A percentile compares a stretch with the other conserved stretches of the same genome.
Evolutionary conservation across 257 asterid genomes (phyloP).

Genomic region (Lithospermum erythrorhizon): DNA sequence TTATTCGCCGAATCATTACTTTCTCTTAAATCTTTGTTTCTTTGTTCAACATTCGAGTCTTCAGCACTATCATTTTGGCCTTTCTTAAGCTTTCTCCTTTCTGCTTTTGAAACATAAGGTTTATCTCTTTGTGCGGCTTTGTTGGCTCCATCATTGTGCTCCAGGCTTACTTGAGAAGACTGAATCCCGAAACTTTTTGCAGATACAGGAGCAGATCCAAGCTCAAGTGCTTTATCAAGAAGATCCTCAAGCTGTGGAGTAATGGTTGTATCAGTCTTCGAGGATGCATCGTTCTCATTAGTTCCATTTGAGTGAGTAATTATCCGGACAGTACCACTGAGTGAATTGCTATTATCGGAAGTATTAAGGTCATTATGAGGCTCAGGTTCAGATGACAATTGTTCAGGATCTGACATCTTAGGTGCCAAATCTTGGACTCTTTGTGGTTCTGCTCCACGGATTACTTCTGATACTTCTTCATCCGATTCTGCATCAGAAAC

Average conservation of each 20-base stretch:
- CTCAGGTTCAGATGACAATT: constrained; percentile 21
- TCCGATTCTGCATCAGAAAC: constrained; percentile 64
- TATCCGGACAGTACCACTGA: constrained; percentile 23
- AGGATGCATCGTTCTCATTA: constrained; percentile 23
- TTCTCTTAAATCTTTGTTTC: constrained; percentile 26
- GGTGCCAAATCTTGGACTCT: constrained; percentile 19
- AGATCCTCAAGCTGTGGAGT: constrained; percentile 69
- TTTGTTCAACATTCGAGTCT: constrained; percentile 22
- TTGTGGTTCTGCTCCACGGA: constrained; percentile 25
- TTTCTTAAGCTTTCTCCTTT: constrained; percentile 89
- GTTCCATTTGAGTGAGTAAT: constrained; percentile 10
- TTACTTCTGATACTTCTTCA: constrained; percentile 41
- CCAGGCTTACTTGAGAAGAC: constrained; percentile 33
- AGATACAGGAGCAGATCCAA: constrained; percentile 67
- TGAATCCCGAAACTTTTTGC: constrained; percentile 49
- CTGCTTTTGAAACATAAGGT: constrained; percentile 81
- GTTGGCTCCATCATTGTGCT: constrained; percentile 24
- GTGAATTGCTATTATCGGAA: constrained; percentile 23
- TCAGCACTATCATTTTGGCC: constrained; percentile 45
- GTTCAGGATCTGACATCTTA: constrained; percentile 19
- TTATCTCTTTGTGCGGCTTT: constrained; percentile 52
- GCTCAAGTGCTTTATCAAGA: constrained; percentile 88
- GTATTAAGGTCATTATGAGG: constrained; percentile 14
- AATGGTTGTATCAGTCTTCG: constrained; percentile 26
- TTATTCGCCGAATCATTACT: constrained; percentile 19